Evolutionary conservation across 768 basidiomycete species (phyloP), one percentile per base, ranked within the genome.

Genomic region (Plicaturopsis crispa): DNA sequence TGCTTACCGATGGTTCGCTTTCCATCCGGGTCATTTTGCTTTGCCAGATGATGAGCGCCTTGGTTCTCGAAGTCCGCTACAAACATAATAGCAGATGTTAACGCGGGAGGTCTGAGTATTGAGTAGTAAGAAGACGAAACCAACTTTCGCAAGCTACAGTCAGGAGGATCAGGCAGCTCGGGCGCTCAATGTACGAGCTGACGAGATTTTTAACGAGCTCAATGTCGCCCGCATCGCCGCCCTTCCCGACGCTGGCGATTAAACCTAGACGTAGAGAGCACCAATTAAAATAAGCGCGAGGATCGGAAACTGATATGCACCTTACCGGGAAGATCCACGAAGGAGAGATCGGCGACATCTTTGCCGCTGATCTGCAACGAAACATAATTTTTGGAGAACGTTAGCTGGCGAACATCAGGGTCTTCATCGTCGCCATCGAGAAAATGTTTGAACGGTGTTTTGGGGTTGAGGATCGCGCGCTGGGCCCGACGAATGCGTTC

Each of bases 21-120:
- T 0, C 84, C 83, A 1, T 72, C 58, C 0, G 77, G 73, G 43
- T 87, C 84, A 34, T 70, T 59, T 11, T 59, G 35, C 48, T 77
- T 79, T 0, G 81, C 75, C 0, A 88, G 59, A n/a, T 70, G 61
- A 41, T 80, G 76, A 0, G 84, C 84, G 0, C 78, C 80, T 52
- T 88, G 84, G 31, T 84, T 89, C 47, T 87, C 81, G 14, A 83
- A 84, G 44, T 89, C 84, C 36, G 83, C 86, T 88, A 38, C 7
- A 8, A 24, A n/a, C n/a, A n/a, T n/a, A n/a, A n/a, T n/a, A n/a
- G n/a, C n/a, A n/a, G n/a, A n/a, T n/a, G n/a, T n/a, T n/a, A 19
- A 17, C 34, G 16, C 37, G 37, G n/a, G 26, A 10, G 22, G 22
- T 13, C 11, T 32, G 30, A 22, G 14, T 14, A 22, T 8, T 34